Conservation (phyloP, 768 basidiomycete species). For the Termitomyces sp. region DNA sequence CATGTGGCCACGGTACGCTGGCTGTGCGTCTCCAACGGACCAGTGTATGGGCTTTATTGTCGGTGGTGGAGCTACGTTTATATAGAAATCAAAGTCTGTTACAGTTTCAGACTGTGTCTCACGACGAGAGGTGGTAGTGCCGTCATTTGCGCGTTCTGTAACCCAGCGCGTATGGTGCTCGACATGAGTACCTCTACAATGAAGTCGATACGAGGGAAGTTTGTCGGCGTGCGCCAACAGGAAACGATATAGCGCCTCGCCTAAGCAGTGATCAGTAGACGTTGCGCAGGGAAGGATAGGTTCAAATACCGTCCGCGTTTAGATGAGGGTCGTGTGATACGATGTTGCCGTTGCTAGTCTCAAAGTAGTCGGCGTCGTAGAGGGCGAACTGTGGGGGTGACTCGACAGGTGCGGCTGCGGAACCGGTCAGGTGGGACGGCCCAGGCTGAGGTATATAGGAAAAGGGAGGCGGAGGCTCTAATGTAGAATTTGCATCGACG, state of each 20-base stretch:
- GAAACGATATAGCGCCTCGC: slow-evolving; percentile 69
- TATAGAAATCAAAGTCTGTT: slow-evolving; percentile 60
- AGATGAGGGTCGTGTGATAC: slow-evolving; percentile 71
- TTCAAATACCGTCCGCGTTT: slow-evolving; percentile 55
- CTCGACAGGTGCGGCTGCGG: background rate
- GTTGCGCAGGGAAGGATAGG: slow-evolving; percentile 3
- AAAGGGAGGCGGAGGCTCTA: slow-evolving; percentile 14
- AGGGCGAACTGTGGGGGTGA: slow-evolving; percentile 60
- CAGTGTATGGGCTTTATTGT: slow-evolving; percentile 42
- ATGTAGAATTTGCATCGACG: background rate
- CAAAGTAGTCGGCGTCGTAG: slow-evolving; percentile 62
- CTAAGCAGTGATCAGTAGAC: slow-evolving; percentile 28
- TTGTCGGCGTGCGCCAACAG: slow-evolving; percentile 48
- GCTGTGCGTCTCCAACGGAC: slow-evolving; percentile 54
- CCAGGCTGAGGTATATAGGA: background rate
- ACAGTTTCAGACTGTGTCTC: slow-evolving; percentile 52
- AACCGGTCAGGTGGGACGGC: slow-evolving; percentile 1
- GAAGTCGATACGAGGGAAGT: slow-evolving; percentile 41
- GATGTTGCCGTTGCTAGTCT: slow-evolving; percentile 43
- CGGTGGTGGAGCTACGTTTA: slow-evolving; percentile 44
- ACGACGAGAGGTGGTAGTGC: slow-evolving; percentile 26
- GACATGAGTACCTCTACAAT: slow-evolving; percentile 47
- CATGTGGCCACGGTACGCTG: slow-evolving; percentile 59
- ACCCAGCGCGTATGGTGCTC: slow-evolving; percentile 46
- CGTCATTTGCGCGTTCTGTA: slow-evolving; percentile 23